Base-by-base conservation (phyloP, 2,329 filamentous ascomycete species). In the Pleoardoris graminearum region DNA sequence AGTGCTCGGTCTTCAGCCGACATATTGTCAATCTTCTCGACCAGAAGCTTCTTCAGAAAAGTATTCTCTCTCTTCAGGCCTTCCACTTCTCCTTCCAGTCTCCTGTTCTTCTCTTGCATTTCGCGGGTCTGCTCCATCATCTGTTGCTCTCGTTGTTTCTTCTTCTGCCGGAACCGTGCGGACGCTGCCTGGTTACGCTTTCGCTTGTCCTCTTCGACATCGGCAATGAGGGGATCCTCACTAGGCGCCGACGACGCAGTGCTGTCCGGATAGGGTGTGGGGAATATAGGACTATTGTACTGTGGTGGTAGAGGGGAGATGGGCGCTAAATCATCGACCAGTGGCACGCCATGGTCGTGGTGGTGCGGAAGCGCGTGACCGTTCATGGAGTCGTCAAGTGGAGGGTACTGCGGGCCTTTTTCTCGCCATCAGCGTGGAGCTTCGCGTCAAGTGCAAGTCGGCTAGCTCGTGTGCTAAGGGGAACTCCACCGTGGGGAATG, bases 61-160 rank as follows among this genome's bases (percentile, higher is more conserved):
- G 32, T 70, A 64, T 53, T 83, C 78, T 62, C 79, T 74, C 55
- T 71, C 69, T 60, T 75, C 61, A 61, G 50, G 33, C 50, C 68
- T 52, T 63, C 68, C 2, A 70, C 66, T 55, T 72, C 69, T 7
- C 51, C 81, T 75, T 95, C 89, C 6, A 96, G 81, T 16, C 80
- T 79, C 16, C 83, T 79, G 46, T 92, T 88, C 76, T 91, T 91
- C 39, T 94, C 89, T 23, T 84, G 84, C 76, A 93, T 89, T 62
- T 95, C 91, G 74, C 91, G 64, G 19, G 53, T 70, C 47, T 63
- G 59, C 39, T 72, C 69, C 45, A 71, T 48, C 50, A 95, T 84
- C 7, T 89, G 88, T 74, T 92, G 89, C 78, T 96, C 91, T 45
- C 91, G 87, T 77, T 94, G 90, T 84, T 96, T 96, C 87, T 96